A percentile compares a stretch with the other conserved stretches of the same genome.
These are phyloP conservation scores for Thalassiosira ordinaria DNA, from an alignment of 352 stramenopile species.

Conservation along the genomic window DNA sequence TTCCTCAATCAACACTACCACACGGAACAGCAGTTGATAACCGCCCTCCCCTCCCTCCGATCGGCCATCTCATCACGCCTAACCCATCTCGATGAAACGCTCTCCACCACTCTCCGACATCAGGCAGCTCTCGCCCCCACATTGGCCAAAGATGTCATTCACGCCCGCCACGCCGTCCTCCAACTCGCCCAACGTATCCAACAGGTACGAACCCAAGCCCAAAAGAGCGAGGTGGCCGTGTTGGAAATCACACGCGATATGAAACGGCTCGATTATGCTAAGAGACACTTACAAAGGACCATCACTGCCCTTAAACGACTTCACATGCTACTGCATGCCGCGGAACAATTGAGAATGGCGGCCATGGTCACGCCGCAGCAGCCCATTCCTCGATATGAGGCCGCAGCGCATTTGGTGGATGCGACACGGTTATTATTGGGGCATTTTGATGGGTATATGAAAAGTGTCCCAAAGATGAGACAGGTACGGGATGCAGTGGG, in stretches of 20 bases:
- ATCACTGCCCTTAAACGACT: slow-evolving; percentile 96
- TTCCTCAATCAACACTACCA: slow-evolving; percentile 83
- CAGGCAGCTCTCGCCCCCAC: slow-evolving; percentile 67
- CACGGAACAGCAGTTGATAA: slow-evolving; percentile 69
- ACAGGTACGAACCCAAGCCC: slow-evolving; percentile 92
- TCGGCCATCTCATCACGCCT: slow-evolving; percentile 70
- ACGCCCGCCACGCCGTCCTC: slow-evolving; percentile 87
- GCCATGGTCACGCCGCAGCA: slow-evolving; percentile 51
- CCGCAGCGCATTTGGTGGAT: slow-evolving; percentile 95
- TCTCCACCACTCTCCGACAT: slow-evolving; percentile 73
- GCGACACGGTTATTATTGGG: slow-evolving; percentile 94
- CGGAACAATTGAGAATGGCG: slow-evolving; percentile 89
- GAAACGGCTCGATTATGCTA: slow-evolving; percentile 98
- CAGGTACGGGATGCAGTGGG: slow-evolving; percentile 92
- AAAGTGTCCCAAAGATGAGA: slow-evolving; percentile 87
- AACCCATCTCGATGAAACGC: slow-evolving; percentile 69
- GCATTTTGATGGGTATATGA: slow-evolving; percentile 95
- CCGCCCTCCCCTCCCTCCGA: slow-evolving; percentile 68
- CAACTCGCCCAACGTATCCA: slow-evolving; percentile 92
- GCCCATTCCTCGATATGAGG: slow-evolving; percentile 87
- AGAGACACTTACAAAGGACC: slow-evolving; percentile 94
- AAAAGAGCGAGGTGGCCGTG: slow-evolving; percentile 95
- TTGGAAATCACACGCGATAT: slow-evolving; percentile 98
- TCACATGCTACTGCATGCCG: slow-evolving; percentile 97
- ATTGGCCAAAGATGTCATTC: slow-evolving; percentile 68